Percentiles rank a stretch among this genome's conserved stretches.
Conservation (phyloP, 2,329 filamentous ascomycete species). For the Cercospora zeina region DNA sequence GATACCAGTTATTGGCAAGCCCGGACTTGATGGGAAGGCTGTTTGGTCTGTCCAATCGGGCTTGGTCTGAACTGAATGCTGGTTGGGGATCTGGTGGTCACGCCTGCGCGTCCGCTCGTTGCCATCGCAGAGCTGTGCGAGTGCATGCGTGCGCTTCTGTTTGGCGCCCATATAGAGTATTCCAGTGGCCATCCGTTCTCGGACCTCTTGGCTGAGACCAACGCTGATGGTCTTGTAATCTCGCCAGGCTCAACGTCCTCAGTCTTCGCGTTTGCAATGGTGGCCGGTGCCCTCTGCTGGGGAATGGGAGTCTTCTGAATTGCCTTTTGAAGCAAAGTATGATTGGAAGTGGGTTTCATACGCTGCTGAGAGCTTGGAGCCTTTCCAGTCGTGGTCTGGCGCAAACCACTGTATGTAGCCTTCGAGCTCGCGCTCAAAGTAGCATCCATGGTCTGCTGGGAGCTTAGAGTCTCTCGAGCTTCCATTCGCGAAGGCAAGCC, state of each 20-base stretch:
- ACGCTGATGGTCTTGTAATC: not conserved
- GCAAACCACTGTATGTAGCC: not conserved
- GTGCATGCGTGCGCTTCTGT: not conserved
- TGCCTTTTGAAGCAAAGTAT: not conserved
- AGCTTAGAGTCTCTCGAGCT: not conserved
- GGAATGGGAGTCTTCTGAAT: not conserved
- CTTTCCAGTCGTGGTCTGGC: not conserved
- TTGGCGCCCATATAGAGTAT: slow-evolving; percentile 6
- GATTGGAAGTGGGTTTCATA: not conserved
- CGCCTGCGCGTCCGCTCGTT: not conserved
- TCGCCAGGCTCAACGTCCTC: not conserved
- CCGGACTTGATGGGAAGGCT: not conserved
- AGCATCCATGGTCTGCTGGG: not conserved
- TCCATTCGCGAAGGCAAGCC: not conserved
- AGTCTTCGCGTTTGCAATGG: not conserved
- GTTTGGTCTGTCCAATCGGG: not conserved
- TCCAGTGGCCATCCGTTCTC: not conserved
- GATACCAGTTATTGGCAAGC: not conserved
- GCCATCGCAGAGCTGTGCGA: not conserved
- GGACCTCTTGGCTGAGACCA: not conserved
- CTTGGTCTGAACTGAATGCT: slow-evolving; percentile 1
- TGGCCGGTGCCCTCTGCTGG: not conserved
- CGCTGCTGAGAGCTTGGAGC: not conserved
- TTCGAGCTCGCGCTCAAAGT: not conserved
- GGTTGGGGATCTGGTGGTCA: not conserved